Percentiles rank a stretch among this genome's conserved stretches.
These are phyloP conservation scores for Narthecium ossifragum DNA, from an alignment of 106 monocot species.

Conservation along the genomic window DNA sequence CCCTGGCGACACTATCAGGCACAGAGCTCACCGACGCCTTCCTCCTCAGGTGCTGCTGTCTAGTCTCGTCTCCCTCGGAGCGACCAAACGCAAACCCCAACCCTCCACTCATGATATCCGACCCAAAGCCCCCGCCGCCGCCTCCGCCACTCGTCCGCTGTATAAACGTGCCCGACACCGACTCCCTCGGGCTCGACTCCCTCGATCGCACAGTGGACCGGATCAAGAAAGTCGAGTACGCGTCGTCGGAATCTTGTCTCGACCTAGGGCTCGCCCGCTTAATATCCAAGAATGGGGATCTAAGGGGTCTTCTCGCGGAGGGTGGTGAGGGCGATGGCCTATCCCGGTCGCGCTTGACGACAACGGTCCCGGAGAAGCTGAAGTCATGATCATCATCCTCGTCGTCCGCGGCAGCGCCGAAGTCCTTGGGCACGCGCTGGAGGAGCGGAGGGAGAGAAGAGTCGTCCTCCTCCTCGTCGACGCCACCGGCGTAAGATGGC, in stretches of 20 bases:
- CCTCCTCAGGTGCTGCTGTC: constrained; percentile 39
- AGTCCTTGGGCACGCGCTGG: constrained; percentile 92
- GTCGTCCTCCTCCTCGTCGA: constrained; percentile 59
- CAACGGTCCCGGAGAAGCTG: constrained; percentile 51
- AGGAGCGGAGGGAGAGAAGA: constrained; percentile 90
- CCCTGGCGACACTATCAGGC: constrained; percentile 67
- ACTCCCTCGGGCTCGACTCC: constrained; percentile 25
- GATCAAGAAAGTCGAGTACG: constrained; percentile 60
- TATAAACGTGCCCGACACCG: constrained; percentile 53
- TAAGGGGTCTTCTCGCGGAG: constrained; percentile 15
- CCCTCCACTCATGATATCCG: constrained; percentile 41
- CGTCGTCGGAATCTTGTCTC: constrained; percentile 33
- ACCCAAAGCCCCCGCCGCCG: constrained; percentile 47
- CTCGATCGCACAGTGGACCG: constrained; percentile 30
- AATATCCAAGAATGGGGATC: constrained; percentile 37
- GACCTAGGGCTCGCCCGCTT: constrained; percentile 33
- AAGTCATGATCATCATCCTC: constrained; percentile 10
- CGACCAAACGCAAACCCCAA: constrained; percentile 9
- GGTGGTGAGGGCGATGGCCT: constrained; percentile 3
- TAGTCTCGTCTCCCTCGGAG: constrained; percentile 12
- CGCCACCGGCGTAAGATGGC: no score
- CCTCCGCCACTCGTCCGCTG: constrained; percentile 20
- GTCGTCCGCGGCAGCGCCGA: constrained; percentile 43
- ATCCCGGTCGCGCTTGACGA: constrained; percentile 46
- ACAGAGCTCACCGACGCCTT: constrained; percentile 89